Evolutionary conservation across 768 basidiomycete genomes (phyloP).

Genomic region (Mycena leptocephala): DNA sequence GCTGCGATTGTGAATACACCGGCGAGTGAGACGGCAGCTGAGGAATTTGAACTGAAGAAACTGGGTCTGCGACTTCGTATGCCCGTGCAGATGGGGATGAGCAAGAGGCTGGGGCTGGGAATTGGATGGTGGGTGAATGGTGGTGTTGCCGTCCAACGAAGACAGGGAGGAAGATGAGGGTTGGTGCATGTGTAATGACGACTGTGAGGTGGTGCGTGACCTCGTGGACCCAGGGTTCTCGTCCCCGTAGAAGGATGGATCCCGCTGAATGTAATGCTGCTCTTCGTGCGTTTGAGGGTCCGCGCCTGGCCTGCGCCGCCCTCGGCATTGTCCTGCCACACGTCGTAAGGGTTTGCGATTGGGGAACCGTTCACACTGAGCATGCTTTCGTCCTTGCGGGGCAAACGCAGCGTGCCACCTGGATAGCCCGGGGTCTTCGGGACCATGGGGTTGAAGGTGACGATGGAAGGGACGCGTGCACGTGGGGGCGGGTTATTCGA

Average conservation of each 20-base stretch:
- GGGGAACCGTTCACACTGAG: conserved; percentile 89
- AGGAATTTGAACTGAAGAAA: conserved; percentile 38
- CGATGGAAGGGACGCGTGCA: conserved; percentile 69
- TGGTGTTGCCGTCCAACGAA: conserved; percentile 23
- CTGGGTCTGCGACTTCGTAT: conserved; percentile 32
- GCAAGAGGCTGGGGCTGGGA: conserved; percentile 16
- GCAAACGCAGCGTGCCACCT: conserved; percentile 70
- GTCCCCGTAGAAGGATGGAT: conserved; percentile 64
- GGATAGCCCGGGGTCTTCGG: conserved; percentile 72
- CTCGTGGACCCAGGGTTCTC: conserved; percentile 50
- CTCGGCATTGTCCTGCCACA: conserved; percentile 64
- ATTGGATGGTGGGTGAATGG: conserved; percentile 8
- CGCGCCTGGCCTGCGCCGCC: conserved; percentile 42
- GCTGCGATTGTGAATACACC: conserved; percentile 8
- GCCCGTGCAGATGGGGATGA: conserved; percentile 49
- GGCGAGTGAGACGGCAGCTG: not conserved
- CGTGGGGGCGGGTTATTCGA: conserved; percentile 40
- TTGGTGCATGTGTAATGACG: conserved; percentile 33
- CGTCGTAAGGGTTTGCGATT: conserved; percentile 81
- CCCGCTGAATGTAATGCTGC: conserved; percentile 74
- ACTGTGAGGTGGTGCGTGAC: conserved; percentile 69
- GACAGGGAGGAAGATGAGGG: conserved; percentile 29
- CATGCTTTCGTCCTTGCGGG: conserved; percentile 84
- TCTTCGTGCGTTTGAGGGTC: conserved; percentile 65
- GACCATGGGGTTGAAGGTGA: conserved; percentile 83